Percentiles rank a stretch among this genome's conserved stretches.
Evolutionary conservation across 768 basidiomycete genomes (phyloP).

Genomic region (Strobilomyces dryophilus): DNA sequence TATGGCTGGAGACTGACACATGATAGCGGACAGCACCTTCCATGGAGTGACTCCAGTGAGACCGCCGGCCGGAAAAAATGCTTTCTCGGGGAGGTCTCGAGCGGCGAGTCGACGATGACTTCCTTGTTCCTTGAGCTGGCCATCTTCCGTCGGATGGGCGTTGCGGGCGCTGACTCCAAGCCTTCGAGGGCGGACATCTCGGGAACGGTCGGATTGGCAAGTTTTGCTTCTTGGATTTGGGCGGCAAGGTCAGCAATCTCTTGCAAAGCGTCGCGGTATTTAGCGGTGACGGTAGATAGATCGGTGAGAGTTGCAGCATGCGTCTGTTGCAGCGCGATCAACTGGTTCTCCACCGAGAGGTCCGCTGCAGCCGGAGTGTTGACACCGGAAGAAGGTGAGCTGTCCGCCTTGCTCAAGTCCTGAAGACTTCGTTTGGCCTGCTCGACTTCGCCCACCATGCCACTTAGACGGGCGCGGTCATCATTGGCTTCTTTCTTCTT

Average conservation of each 20-base stretch:
- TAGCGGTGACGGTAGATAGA: slow-evolving; percentile 69
- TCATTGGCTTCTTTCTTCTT: slow-evolving; percentile 66
- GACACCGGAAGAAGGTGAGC: slow-evolving; percentile 28
- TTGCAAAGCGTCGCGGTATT: slow-evolving; percentile 84
- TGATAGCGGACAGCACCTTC: slow-evolving; percentile 50
- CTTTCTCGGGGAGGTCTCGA: slow-evolving; percentile 53
- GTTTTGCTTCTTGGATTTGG: slow-evolving; percentile 86
- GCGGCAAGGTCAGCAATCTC: slow-evolving; percentile 91
- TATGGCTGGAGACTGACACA: neutral
- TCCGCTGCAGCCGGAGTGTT: slow-evolving; percentile 33
- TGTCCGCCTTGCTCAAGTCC: slow-evolving; percentile 31
- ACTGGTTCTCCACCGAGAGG: slow-evolving; percentile 51
- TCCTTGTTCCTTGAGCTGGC: slow-evolving; percentile 49
- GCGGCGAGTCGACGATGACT: slow-evolving; percentile 38
- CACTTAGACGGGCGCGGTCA: slow-evolving; percentile 61
- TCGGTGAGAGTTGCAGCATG: slow-evolving; percentile 79
- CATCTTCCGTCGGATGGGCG: slow-evolving; percentile 49
- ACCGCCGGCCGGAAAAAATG: slow-evolving; percentile 87
- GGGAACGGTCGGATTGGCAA: slow-evolving; percentile 45
- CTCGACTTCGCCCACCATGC: slow-evolving; percentile 66
- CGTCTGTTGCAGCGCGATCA: slow-evolving; percentile 73
- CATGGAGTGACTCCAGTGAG: slow-evolving; percentile 84
- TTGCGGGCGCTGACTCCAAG: slow-evolving; percentile 40
- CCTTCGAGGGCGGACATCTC: slow-evolving; percentile 41
- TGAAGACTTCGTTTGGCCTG: slow-evolving; percentile 67